Evolutionary conservation across 805 yeast genomes (phyloP), one percentile per base, ranked within the genome.

Genomic region (Torulaspora quercuum): DNA sequence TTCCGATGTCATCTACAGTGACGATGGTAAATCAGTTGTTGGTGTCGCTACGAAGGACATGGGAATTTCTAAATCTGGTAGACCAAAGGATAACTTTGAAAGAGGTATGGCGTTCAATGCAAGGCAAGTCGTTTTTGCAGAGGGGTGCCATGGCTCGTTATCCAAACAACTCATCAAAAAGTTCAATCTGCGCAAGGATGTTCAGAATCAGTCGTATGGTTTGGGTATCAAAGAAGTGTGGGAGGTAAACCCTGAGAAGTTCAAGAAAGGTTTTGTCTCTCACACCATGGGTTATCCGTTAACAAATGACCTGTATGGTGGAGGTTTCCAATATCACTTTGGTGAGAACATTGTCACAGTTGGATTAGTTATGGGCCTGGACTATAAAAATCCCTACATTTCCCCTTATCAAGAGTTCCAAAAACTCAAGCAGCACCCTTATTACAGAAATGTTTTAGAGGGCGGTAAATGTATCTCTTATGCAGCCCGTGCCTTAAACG

Each of bases 21-120:
- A 67, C 7, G 76, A 80, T 29, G 75, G 74, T 3, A 41, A 48
- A 5, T 65, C 65, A 9, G 83, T 92, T 15, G 73, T 72, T 41
- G 98, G 98, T 42, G 89, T 90, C 4, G 96, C 96, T 5, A 92
- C 98, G 2, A 83, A 82, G 50, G 98, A 92, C 60, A 76, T 82
- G 78, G 98, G 98, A 10, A 65, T 92, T 11, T 73, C 79, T 33
- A 80, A 78, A 49, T 63, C 72, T 39, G 96, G 95, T 12, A 57
- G 67, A 21, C 95, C 95, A 19, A 84, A 81, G 52, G 83, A 75
- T 46, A 69, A 76, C n/a, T 92, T 86, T 61, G 96, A 92, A 63
- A 74, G 95, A 47, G 98, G 98, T 16, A 85, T 92, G 96, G 97
- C 87, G 62, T 92, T 92, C 62, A 92, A 82, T 50, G 86, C 98